Percentiles rank a stretch among this genome's conserved stretches.
Evolutionary conservation across 1,284 basidiomycete genomes (phyloP).

Genomic region (Sporisorium scitamineum): DNA sequence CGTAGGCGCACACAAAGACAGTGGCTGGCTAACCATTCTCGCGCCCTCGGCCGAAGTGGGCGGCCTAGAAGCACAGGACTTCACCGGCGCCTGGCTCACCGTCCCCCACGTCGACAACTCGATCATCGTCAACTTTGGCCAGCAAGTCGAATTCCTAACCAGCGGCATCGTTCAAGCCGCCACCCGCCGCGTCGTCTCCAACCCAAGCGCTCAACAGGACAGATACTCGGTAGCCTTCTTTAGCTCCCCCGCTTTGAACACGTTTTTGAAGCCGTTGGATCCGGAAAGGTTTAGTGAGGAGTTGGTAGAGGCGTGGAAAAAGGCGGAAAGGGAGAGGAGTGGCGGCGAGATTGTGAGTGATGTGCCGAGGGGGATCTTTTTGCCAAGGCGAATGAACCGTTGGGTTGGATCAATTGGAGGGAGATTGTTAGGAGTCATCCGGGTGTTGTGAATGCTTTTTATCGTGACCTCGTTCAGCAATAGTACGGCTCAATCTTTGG

Average conservation of each 20-base stretch:
- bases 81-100: constrained; percentile 52
- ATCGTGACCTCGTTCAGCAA: constrained; percentile 23
- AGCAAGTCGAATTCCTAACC: constrained; percentile 59
- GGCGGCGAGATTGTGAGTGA: constrained; percentile 33
- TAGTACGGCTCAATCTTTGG: too few relatives aligned
- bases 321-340: constrained; percentile 25
- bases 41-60: constrained; percentile 43
- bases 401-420: constrained; percentile 58
- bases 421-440: constrained; percentile 56
- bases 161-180: constrained; percentile 57
- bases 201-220: constrained; percentile 13
- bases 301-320: constrained; percentile 34
- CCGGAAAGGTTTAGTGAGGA: constrained; percentile 28
- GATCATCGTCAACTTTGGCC: constrained; percentile 64
- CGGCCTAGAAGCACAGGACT: constrained; percentile 58
- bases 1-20: constrained; percentile 63
- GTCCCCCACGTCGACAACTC: constrained; percentile 43
- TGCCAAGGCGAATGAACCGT: constrained; percentile 38
- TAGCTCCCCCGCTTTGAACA: constrained; percentile 52
- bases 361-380: constrained; percentile 53
- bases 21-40: constrained; percentile 61
- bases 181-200: constrained; percentile 55
- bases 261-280: constrained; percentile 34
- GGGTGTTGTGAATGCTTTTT: constrained; percentile 38
- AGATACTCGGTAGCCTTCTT: constrained; percentile 56